Evolutionary conservation across 352 stramenopile genomes (phyloP).

Genomic region (Thraustotheca clavata): DNA sequence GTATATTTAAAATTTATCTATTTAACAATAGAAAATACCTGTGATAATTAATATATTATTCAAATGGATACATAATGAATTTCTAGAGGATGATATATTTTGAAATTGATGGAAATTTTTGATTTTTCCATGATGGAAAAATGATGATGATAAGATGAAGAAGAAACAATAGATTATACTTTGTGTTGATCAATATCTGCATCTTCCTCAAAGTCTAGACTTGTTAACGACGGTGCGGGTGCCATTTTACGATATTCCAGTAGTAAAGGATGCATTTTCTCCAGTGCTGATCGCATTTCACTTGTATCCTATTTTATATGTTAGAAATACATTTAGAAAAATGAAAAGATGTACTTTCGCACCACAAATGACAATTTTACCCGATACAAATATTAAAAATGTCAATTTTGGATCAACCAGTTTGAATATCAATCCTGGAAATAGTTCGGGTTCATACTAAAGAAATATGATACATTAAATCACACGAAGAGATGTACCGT

Average conservation of each 20-base stretch:
- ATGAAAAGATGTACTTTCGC: conserved; percentile 46
- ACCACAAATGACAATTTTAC: conserved; percentile 96
- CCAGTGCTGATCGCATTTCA: conserved; percentile 51
- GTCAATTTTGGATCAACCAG: conserved; percentile 96
- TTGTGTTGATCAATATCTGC: conserved; percentile 17
- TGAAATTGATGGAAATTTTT: too few relatives aligned
- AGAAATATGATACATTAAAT: neutral
- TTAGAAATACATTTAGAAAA: conserved; percentile 1
- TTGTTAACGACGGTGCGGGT: conserved; percentile 12
- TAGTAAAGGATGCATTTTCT: conserved; percentile 68
- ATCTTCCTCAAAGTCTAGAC: conserved; percentile 16
- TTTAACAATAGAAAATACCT: too few relatives aligned
- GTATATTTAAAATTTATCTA: too few relatives aligned
- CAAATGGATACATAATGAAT: too few relatives aligned
- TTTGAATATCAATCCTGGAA: conserved; percentile 98
- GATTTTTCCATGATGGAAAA: too few relatives aligned
- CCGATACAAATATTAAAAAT: conserved; percentile 98
- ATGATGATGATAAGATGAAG: too few relatives aligned
- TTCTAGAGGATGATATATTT: too few relatives aligned
- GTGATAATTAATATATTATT: too few relatives aligned
- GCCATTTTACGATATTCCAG: conserved; percentile 47
- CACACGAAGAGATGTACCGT: conserved; percentile 37
- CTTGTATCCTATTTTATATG: conserved; percentile 26
- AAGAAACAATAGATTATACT: conserved; percentile 1
- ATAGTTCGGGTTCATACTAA: conserved; percentile 98